Evolutionary conservation across 1,284 basidiomycete species (phyloP), one percentile per base, ranked within the genome.

Genomic region (Moniliella sp.): DNA sequence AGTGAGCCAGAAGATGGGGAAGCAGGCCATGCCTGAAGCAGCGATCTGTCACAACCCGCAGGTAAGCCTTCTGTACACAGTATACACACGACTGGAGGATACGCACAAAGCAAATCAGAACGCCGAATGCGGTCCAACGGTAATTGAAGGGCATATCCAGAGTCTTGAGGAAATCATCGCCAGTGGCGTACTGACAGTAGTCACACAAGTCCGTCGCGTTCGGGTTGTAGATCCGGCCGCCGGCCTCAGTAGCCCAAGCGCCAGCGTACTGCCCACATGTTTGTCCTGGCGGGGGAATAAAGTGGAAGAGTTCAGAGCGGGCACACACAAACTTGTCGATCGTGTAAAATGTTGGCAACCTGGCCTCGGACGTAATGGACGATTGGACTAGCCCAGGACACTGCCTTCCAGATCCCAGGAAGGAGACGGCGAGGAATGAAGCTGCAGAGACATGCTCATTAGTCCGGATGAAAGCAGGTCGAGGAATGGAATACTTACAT

Each of bases 301-400:
- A 48, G 12, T 29, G 25, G 15, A 42, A 43, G 23, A 56, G 31
- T 18, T 57, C 54, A 5, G 38, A 37, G 5, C 30, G 15, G 8
- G n/a, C n/a, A 34, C 54, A 57, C 3, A 32, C 25, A n/a, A n/a
- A 57, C 50, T n/a, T 42, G 37, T 2, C 45, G 26, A 13, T 40
- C 35, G 34, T 53, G 50, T 4, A 57, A 28, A 4, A 49, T 40
- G 19, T 47, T 45, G 25, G 38, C 43, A 2, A 57, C 34, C 32
- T 50, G 48, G 8, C 42, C 51, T 7, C 46, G 37, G 16, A 57
- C 37, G 34, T 52, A 52, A 38, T 46, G 50, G 25, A 45, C 42
- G 19, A 56, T 36, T 1, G 53, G 53, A 27, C 47, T 50, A 28
- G 43, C 30, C 13, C 39, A 46, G 37, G 43, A 50, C 30, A 23